These are phyloP conservation scores for Colletotrichum graminicola DNA, from an alignment of 2,329 filamentous ascomycete species.

Conservation along the genomic window DNA sequence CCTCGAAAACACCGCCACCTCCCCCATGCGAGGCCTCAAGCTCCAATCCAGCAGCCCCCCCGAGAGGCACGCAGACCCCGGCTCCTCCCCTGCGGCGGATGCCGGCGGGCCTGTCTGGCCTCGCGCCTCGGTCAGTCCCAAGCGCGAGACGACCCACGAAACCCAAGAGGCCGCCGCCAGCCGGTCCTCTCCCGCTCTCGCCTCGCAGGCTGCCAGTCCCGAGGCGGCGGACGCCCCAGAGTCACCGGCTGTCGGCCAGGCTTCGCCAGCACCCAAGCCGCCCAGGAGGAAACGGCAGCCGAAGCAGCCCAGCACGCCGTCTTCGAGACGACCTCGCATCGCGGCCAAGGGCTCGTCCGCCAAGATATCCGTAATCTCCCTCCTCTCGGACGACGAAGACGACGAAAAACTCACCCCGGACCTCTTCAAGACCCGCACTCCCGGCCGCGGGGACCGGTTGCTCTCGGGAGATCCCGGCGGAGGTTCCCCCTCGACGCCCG, in stretches of 20 bases:
- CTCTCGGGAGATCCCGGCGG: not conserved
- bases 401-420: slow-evolving; percentile 55
- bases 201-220: no score
- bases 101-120: not conserved
- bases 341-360: slow-evolving; percentile 45
- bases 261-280: not conserved
- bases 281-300: not conserved
- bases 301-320: slow-evolving; percentile 7
- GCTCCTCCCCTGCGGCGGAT: not conserved
- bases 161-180: not conserved
- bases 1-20: not conserved
- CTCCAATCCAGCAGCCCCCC: slow-evolving; percentile 25
- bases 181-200: no score
- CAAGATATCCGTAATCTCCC: slow-evolving; percentile 56
- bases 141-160: not conserved
- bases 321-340: not conserved
- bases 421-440: slow-evolving; percentile 45
- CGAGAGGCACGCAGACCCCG: not conserved
- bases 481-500: slow-evolving; percentile 13
- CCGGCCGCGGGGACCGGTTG: not conserved
- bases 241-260: not conserved
- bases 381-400: slow-evolving; percentile 55
- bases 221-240: not conserved
- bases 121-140: not conserved
- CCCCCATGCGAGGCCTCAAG: slow-evolving; percentile 11